Evolutionary conservation across 345 rosid genomes (phyloP).

Genomic region (Acer negundo): DNA sequence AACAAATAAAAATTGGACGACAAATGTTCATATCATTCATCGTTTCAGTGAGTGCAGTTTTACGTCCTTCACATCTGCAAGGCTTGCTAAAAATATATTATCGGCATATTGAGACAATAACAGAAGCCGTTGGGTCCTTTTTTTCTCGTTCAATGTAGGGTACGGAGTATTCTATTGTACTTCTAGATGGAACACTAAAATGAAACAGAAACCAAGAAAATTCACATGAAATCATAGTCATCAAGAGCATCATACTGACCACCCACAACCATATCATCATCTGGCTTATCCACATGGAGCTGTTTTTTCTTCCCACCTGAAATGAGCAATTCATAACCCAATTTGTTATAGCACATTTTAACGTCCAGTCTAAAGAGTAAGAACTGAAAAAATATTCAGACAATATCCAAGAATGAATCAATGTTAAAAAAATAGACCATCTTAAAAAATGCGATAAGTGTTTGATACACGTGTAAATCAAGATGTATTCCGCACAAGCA

Average conservation of each 20-base stretch:
- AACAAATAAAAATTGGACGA: neutral
- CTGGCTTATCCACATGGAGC: conserved; percentile 71
- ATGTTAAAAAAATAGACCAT: neutral
- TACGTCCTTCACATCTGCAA: neutral
- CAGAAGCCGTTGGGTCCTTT: conserved; percentile 15
- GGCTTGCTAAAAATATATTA: neutral
- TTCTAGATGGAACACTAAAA: conserved; percentile 1
- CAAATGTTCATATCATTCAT: neutral
- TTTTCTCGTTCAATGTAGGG: conserved; percentile 6
- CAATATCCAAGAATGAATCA: neutral
- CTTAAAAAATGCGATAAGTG: neutral
- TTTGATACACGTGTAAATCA: neutral
- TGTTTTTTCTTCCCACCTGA: conserved; percentile 84
- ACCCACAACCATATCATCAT: conserved; percentile 58
- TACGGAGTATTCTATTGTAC: conserved; percentile 13
- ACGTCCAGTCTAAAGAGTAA: neutral
- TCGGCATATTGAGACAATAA: neutral
- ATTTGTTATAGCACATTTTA: neutral
- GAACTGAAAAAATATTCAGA: neutral
- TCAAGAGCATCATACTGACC: conserved; percentile 59
- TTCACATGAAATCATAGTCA: conserved; percentile 89
- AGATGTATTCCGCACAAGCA: neutral
- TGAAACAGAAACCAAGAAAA: conserved; percentile 3
- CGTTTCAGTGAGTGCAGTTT: neutral
- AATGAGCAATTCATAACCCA: neutral